Conservation (phyloP, 768 basidiomycete species). For the Termitomyces sp. region DNA sequence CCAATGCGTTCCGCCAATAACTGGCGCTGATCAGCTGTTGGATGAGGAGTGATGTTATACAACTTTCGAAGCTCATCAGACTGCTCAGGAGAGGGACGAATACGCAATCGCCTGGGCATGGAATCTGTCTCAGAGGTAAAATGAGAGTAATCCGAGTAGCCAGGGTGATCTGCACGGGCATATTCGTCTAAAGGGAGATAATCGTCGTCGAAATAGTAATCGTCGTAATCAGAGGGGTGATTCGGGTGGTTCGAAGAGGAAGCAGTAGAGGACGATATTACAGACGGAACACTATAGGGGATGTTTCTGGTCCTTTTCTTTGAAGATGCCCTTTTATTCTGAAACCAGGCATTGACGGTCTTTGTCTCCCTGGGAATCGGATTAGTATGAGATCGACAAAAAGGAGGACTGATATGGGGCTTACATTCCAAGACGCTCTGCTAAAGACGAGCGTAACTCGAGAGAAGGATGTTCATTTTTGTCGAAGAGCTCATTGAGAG, state of each 20-base stretch:
- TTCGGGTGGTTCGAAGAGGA: conserved; percentile 25
- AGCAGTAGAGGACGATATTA: conserved; percentile 27
- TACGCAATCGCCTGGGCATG: conserved; percentile 56
- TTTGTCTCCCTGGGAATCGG: conserved; percentile 61
- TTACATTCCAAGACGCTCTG: conserved; percentile 72
- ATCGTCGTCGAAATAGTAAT: conserved; percentile 39
- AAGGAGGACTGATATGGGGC: conserved; percentile 24
- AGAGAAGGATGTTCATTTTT: conserved; percentile 70
- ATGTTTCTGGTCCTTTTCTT: conserved; percentile 56
- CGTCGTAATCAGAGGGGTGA: conserved; percentile 34
- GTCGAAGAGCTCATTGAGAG: conserved; percentile 76
- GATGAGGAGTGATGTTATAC: conserved; percentile 62
- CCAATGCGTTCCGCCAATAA: conserved; percentile 63
- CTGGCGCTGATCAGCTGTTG: conserved; percentile 62
- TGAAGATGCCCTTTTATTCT: conserved; percentile 79
- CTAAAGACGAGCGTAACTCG: conserved; percentile 61
- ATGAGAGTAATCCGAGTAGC: conserved; percentile 44
- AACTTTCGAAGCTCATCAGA: conserved; percentile 64
- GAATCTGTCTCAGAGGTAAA: conserved; percentile 44
- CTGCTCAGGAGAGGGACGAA: conserved; percentile 59
- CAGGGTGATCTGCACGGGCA: conserved; percentile 38
- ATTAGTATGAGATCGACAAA: conserved; percentile 6
- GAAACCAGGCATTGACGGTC: conserved; percentile 84
- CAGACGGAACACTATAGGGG: conserved; percentile 26
- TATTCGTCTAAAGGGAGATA: conserved; percentile 28